A percentile compares a stretch with the other conserved stretches of the same genome.
Evolutionary conservation across 306 rosid genomes (phyloP).

Genomic region (Vigna nakashimae): DNA sequence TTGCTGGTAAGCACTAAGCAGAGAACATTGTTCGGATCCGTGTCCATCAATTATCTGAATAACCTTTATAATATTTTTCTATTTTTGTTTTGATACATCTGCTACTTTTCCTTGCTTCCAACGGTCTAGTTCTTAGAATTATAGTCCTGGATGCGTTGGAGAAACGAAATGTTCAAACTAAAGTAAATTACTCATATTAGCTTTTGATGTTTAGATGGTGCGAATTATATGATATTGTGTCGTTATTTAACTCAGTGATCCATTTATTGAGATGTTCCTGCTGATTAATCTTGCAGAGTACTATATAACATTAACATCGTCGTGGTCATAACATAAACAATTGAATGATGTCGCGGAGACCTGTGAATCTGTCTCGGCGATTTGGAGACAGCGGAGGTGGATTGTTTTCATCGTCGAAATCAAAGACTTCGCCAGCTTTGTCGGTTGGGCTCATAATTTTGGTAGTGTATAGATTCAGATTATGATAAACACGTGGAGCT

Average conservation of each 20-base stretch:
- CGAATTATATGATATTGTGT: conserved; percentile 2
- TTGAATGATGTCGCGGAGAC: conserved; percentile 64
- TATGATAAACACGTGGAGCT: conserved; percentile 1
- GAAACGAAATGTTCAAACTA: neutral
- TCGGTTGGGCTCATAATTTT: conserved; percentile 52
- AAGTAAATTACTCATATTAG: neutral
- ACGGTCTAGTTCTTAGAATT: conserved; percentile 3
- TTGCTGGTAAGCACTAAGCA: conserved; percentile 35
- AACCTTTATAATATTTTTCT: neutral
- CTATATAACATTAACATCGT: neutral
- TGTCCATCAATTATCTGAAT: conserved; percentile 16
- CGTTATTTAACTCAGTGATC: conserved; percentile 8
- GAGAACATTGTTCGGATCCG: conserved; percentile 36
- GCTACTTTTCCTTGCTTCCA: neutral
- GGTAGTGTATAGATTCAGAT: conserved; percentile 44
- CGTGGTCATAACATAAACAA: neutral
- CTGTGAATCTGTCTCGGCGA: conserved; percentile 56
- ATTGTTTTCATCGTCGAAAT: conserved; percentile 53
- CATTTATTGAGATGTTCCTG: neutral
- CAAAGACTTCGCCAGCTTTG: conserved; percentile 57
- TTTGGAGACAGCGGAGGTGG: conserved; percentile 56
- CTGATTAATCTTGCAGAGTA: conserved; percentile 19
- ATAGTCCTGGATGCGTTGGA: neutral
- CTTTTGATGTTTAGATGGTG: neutral
- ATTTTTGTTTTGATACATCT: neutral